Conservation (phyloP, 169 alveolate species). For the Plasmodium billcollinsi region DNA sequence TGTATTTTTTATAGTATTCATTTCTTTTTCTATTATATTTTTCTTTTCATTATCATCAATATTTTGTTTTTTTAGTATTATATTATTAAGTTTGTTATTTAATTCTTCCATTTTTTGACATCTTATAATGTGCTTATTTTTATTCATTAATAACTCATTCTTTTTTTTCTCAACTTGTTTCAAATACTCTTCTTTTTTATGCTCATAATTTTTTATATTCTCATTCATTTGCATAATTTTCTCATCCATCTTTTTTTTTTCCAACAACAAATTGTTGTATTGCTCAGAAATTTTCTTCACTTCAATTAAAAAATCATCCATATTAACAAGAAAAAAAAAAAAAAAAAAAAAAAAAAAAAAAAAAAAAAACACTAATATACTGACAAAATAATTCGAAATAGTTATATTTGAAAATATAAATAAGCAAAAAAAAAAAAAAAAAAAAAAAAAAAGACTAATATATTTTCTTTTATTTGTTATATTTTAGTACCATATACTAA, state of each 20-base stretch:
- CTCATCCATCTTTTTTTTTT: conserved; percentile 66
- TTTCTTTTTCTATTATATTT: conserved; percentile 48
- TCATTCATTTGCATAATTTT: conserved; percentile 43
- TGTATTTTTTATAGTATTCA: conserved; percentile 51
- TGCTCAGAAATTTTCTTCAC: conserved; percentile 66
- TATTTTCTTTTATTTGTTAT: background rate
- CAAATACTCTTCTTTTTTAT: conserved; percentile 33
- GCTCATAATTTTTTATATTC: conserved; percentile 57
- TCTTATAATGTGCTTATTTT: conserved; percentile 54
- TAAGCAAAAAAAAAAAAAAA: background rate
- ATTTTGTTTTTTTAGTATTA: conserved; percentile 64
- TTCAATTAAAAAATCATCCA: conserved; percentile 55
- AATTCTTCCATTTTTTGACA: conserved; percentile 75
- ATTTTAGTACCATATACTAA: background rate
- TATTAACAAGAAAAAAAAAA: conserved; percentile 1
- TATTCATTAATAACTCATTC: conserved; percentile 49
- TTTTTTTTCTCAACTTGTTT: conserved; percentile 56
- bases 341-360: background rate
- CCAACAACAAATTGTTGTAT: conserved; percentile 58
- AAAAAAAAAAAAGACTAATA: background rate
- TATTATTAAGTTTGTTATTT: conserved; percentile 56
- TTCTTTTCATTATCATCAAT: conserved; percentile 74
- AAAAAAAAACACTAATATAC: background rate
- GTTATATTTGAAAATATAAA: background rate
- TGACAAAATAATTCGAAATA: background rate